Percentiles rank a stretch among this genome's conserved stretches.
Evolutionary conservation across 257 asterid species (phyloP).

Genomic region (Solanum tacnaense): DNA sequence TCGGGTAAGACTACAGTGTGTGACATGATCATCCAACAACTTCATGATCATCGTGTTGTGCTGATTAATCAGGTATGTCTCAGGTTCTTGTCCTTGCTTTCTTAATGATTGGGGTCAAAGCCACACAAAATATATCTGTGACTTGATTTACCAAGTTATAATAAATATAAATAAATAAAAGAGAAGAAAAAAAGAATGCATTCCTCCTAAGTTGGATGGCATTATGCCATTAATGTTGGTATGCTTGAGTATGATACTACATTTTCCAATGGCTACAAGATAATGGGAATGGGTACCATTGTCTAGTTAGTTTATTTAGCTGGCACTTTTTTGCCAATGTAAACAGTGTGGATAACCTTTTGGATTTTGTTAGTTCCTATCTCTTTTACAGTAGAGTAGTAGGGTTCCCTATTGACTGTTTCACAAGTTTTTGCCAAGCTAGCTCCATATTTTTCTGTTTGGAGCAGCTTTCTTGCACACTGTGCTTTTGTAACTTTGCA

Average conservation of each 20-base stretch:
- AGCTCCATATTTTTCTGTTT: no score
- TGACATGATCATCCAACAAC: constrained; percentile 98
- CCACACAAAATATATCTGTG: not conserved
- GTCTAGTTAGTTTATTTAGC: no score
- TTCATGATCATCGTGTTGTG: constrained; percentile 96
- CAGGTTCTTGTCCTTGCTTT: not conserved
- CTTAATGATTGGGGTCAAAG: not conserved
- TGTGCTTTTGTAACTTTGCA: no score
- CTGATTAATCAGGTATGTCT: constrained; percentile 74
- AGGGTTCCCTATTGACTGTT: no score
- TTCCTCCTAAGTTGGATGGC: not conserved
- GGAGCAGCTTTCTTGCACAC: no score
- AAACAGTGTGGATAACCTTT: no score
- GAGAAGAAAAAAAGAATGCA: not conserved
- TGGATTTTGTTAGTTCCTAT: no score
- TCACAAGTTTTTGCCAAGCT: no score
- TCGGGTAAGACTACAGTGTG: constrained; percentile 97
- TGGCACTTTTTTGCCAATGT: no score
- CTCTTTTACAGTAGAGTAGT: no score
- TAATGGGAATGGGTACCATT: not conserved
- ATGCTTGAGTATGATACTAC: not conserved
- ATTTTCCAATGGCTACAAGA: not conserved
- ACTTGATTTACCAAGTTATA: not conserved
- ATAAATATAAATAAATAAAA: not conserved
- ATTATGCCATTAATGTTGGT: not conserved